Base-by-base conservation (phyloP, 768 basidiomycete species). In the Kwoniella heveanensis region DNA sequence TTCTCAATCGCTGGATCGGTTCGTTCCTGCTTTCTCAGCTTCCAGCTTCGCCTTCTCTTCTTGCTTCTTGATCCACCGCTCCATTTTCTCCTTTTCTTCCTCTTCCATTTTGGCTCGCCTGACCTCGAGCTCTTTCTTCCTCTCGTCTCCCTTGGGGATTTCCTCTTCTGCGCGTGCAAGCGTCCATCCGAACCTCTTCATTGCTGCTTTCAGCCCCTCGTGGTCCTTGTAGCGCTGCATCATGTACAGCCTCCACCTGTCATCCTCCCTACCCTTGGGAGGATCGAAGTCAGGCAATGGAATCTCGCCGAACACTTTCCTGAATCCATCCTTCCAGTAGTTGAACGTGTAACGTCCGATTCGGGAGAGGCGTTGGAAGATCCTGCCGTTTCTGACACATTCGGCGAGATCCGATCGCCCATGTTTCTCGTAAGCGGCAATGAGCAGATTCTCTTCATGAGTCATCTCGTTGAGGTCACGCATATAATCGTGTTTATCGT, bases 341-440 rank as follows among this genome's bases (percentile, higher is more conserved):
- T 24, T 6, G 9, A 5, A 19, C 21, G 49, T 36, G 50, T 57
- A 57, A 26, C 32, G 56, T 25, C 56, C 56, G 37, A 57, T 57
- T 27, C 39, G 36, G 21, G 39, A 19, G 10, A 66, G 54, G 3
- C 65, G 37, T 9, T 57, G 30, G 26, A 61, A 64, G 4, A 54
- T 15, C 29, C 54, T 59, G 21, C 66, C 62, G 27, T 54, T 26
- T 25, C 52, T 46, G 7, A 68, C 57, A 30, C 66, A 68, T 22
- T 68, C 49, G 24, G 66, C 66, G 2, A 68, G 39, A 50, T 68
- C 66, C 0, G 39, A 10, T 25, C 62, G 24, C 2, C 30, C 48
- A 8, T 29, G 22, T 10, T 47, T n/a, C 25, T 57, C 52, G 61
- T 67, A 63, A 15, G 36, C 25, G 2, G 46, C 49, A 22, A 39